Percentiles rank a stretch among this genome's conserved stretches.
Evolutionary conservation across 2,329 filamentous ascomycete genomes (phyloP).

Genomic region (Pyrenophora tritici-repentis): DNA sequence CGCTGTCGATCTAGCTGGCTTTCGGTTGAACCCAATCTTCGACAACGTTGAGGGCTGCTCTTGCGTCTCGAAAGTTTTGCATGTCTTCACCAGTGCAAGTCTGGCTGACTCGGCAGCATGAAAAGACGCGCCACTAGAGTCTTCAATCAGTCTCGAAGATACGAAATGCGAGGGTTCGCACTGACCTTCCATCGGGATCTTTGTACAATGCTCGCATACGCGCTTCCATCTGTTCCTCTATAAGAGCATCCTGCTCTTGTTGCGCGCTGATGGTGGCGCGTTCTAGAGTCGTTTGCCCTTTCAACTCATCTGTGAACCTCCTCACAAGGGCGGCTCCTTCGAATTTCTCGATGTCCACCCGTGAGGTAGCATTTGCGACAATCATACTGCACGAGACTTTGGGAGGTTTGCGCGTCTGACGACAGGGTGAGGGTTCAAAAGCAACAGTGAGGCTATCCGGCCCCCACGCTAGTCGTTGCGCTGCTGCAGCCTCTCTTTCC

Average conservation of each 20-base stretch:
- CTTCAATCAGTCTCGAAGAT: not conserved
- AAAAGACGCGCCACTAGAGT: not conserved
- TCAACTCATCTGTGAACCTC: constrained; percentile 5
- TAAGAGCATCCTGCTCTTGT: not conserved
- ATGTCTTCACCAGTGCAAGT: not conserved
- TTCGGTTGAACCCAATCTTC: not conserved
- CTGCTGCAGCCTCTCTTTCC: not conserved
- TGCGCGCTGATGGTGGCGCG: not conserved
- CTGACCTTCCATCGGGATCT: not conserved
- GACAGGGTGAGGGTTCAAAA: too few relatives aligned
- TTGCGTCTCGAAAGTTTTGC: not conserved
- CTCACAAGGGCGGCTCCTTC: not conserved
- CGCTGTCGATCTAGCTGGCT: not conserved
- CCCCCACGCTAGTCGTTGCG: not conserved
- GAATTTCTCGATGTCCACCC: not conserved
- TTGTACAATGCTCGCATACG: not conserved
- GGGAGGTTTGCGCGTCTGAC: too few relatives aligned
- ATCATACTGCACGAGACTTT: not conserved
- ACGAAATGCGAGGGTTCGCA: not conserved
- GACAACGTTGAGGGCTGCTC: not conserved
- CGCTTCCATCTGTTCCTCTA: not conserved
- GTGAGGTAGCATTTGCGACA: not conserved
- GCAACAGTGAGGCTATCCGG: not conserved
- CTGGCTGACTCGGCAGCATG: constrained; percentile 1
- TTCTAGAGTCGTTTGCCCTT: constrained; percentile 5